A percentile compares a stretch with the other conserved stretches of the same genome.
Evolutionary conservation across 2,329 filamentous ascomycete genomes (phyloP).

Genomic region (Epichloe elymi): DNA sequence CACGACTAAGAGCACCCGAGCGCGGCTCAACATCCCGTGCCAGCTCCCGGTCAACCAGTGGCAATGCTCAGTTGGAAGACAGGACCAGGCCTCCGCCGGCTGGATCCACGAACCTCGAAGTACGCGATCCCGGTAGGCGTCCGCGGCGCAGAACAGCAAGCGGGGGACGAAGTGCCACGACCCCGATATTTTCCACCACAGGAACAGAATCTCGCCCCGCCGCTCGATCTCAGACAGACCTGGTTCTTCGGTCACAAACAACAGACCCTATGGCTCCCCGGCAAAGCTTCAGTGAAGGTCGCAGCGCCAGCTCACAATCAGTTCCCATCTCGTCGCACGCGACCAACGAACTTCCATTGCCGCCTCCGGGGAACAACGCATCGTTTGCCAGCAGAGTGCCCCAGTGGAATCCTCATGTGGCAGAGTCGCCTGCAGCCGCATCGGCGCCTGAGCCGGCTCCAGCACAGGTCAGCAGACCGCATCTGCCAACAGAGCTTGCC

Average conservation of each 20-base stretch:
- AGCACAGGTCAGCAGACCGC: conserved; percentile 13
- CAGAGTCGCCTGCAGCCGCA: not conserved
- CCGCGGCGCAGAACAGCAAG: conserved; percentile 39
- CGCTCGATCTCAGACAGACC: conserved; percentile 52
- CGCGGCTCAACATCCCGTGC: conserved; percentile 23
- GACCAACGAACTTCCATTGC: conserved; percentile 11
- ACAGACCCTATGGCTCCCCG: conserved; percentile 24
- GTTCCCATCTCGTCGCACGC: conserved; percentile 14
- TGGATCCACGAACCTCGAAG: conserved; percentile 17
- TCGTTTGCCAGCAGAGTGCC: conserved; percentile 26
- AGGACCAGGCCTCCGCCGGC: conserved; percentile 36
- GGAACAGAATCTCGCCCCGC: conserved; percentile 33
- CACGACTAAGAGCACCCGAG: conserved; percentile 16
- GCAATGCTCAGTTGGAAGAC: conserved; percentile 29
- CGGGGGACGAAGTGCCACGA: conserved; percentile 40
- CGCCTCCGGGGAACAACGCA: conserved; percentile 12
- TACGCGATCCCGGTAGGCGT: conserved; percentile 16
- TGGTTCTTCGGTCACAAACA: conserved; percentile 32
- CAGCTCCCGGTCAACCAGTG: conserved; percentile 33
- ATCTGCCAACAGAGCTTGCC: conserved; percentile 28
- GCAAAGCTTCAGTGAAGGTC: conserved; percentile 27
- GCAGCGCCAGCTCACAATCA: conserved; percentile 27
- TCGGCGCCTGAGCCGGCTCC: conserved; percentile 11
- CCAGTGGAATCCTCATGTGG: conserved; percentile 12
- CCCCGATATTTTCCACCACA: conserved; percentile 29